Evolutionary conservation across 2,329 filamentous ascomycete genomes (phyloP).

Genomic region (Aspergillus hiratsukae): DNA sequence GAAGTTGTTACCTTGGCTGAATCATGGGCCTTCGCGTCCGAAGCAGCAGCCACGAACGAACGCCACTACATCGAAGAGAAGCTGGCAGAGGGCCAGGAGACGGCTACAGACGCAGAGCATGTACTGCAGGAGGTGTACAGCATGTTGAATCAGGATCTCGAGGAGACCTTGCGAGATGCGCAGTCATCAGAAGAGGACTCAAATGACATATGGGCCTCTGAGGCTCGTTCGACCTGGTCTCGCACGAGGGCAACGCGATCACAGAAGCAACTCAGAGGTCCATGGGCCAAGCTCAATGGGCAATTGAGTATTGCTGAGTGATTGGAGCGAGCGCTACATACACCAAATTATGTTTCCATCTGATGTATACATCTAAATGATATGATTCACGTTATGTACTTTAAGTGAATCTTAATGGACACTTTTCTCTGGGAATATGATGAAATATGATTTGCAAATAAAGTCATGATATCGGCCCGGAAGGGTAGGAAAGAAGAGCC

Average conservation of each 20-base stretch:
- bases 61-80: slow-evolving; percentile 33
- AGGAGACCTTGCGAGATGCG: slow-evolving; percentile 17
- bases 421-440: not conserved
- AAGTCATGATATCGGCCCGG: not conserved
- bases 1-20: slow-evolving; percentile 32
- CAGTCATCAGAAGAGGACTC: slow-evolving; percentile 13
- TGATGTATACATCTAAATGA: not conserved
- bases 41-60: slow-evolving; percentile 27
- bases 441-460: not conserved
- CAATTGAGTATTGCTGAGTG: slow-evolving; percentile 24
- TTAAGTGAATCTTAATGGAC: not conserved
- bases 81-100: slow-evolving; percentile 27
- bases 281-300: slow-evolving; percentile 37
- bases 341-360: not conserved
- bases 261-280: slow-evolving; percentile 27
- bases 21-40: slow-evolving; percentile 39
- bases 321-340: not conserved
- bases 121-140: slow-evolving; percentile 30
- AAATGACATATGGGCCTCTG: slow-evolving; percentile 30
- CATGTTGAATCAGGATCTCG: slow-evolving; percentile 31
- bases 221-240: slow-evolving; percentile 22
- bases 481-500: not conserved
- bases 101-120: slow-evolving; percentile 24
- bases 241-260: slow-evolving; percentile 12
- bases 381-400: not conserved